Evolutionary conservation across 805 yeast genomes (phyloP).

Genomic region (Ogataea dorogensis): DNA sequence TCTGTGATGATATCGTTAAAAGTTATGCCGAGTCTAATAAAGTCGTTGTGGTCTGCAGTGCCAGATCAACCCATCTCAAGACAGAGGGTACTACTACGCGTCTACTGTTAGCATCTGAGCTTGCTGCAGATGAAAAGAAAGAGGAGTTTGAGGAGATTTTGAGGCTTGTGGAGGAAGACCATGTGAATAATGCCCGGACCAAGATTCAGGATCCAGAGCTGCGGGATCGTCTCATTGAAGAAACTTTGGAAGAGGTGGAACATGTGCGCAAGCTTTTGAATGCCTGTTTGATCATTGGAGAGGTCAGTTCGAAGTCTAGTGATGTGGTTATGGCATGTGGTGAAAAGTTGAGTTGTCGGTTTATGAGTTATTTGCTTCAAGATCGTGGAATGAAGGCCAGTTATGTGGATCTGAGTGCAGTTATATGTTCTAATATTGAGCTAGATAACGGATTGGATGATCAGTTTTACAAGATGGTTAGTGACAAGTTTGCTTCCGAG

Average conservation of each 20-base stretch:
- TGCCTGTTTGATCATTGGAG: conserved; percentile 91
- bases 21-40: conserved; percentile 55
- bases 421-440: conserved; percentile 49
- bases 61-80: conserved; percentile 87
- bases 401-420: conserved; percentile 73
- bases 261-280: conserved; percentile 67
- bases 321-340: conserved; percentile 93
- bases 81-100: conserved; percentile 95
- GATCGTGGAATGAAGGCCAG: conserved; percentile 77
- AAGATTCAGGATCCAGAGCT: conserved; percentile 47
- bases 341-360: conserved; percentile 87
- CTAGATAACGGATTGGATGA: conserved; percentile 61
- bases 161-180: conserved; percentile 73
- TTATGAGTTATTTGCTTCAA: conserved; percentile 80
- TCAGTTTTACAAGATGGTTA: conserved; percentile 55
- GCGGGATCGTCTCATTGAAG: conserved; percentile 51
- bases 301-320: conserved; percentile 81
- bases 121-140: conserved; percentile 60
- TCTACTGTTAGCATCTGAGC: conserved; percentile 78
- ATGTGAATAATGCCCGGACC: conserved; percentile 64
- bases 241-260: conserved; percentile 63
- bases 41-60: conserved; percentile 95
- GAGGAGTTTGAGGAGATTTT: conserved; percentile 51
- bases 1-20: conserved; percentile 80
- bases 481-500: conserved; percentile 50